A percentile compares a stretch with the other conserved stretches of the same genome.
Evolutionary conservation across 345 rosid species (phyloP).

Genomic region (Syzygium grande): DNA sequence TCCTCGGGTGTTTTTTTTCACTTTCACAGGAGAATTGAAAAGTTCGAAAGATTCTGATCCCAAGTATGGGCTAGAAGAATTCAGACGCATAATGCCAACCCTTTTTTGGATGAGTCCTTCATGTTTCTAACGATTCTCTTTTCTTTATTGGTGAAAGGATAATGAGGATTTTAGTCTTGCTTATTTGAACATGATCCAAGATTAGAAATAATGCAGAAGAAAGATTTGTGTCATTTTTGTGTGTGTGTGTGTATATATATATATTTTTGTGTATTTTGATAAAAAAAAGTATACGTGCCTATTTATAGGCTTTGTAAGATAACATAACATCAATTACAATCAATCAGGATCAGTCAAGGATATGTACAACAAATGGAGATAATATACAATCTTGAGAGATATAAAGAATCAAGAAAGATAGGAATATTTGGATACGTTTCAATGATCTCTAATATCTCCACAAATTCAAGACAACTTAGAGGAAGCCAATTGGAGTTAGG

Average conservation of each 20-base stretch:
- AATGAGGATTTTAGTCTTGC: not conserved
- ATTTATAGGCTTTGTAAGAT: not conserved
- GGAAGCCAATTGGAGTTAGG: not conserved
- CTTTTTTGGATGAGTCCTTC: not conserved
- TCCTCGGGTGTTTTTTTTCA: not conserved
- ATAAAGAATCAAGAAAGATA: not conserved
- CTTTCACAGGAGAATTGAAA: not conserved
- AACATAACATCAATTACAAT: not conserved
- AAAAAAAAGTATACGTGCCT: not conserved
- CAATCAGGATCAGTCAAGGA: not conserved
- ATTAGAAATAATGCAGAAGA: not conserved
- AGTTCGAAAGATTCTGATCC: not conserved
- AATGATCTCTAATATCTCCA: not conserved
- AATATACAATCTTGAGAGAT: not conserved
- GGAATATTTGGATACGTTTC: not conserved
- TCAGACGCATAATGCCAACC: not conserved
- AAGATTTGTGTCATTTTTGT: not conserved
- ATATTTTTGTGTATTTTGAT: not conserved
- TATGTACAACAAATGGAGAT: not conserved
- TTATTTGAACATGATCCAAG: not conserved
- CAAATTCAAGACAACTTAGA: not conserved
- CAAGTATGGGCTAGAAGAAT: not conserved
- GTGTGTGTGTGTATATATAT: no score
- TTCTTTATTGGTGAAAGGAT: not conserved
- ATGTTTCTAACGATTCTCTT: not conserved